Evolutionary conservation across 139 green algal species (phyloP), one percentile per base, ranked within the genome.

Genomic region (Chlamydomonas sp.): DNA sequence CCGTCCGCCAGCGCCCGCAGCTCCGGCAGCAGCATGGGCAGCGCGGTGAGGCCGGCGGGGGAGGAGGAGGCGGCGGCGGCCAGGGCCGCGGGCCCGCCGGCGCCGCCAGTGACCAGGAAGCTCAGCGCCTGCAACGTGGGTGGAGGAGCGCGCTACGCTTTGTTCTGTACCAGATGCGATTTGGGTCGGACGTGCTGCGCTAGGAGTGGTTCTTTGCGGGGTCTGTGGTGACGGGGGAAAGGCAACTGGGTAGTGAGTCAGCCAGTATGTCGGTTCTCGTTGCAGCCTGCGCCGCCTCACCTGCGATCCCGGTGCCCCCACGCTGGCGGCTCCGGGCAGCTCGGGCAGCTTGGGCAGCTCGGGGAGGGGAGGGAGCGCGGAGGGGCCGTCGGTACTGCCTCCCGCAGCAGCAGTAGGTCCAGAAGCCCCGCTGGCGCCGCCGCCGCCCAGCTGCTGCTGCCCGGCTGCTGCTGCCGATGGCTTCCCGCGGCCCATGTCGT

Each of bases 21-120:
- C 84, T 88, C 84, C 4, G 83, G 74, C 16, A 81, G 12, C 73
- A 88, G 62, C 73, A 75, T 76, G 62, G 73, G 83, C 31, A 88
- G 63, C 59, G 18, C 59, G 16, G 73, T 66, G 49, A 80, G 83
- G 49, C 83, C 83, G 1, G 73, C 83, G 59, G 72, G n/a, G 4
- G 31, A 61, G 1, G 82, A 14, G 0, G 72, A 60, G n/a, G 62
- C 20, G 31, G 20, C 57, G 1, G 61, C 14, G 5, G 62, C 60
- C 64, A 59, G 17, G 4, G 9, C 12, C 66, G 66, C 12, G 10
- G 66, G 9, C 66, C 10, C 66, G 9, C 66, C 66, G 9, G 66
- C 12, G 12, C 12, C 66, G 10, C 66, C 66, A 10, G 66, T 71
- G 10, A 71, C 10, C 10, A 14, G 66, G 12, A 14, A 10, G n/a